A percentile compares a stretch with the other conserved stretches of the same genome.
phyloP scores from a whole-genome alignment of 2,329 filamentous ascomycete species.

The Fonsecaea pedrosoi region DNA sequence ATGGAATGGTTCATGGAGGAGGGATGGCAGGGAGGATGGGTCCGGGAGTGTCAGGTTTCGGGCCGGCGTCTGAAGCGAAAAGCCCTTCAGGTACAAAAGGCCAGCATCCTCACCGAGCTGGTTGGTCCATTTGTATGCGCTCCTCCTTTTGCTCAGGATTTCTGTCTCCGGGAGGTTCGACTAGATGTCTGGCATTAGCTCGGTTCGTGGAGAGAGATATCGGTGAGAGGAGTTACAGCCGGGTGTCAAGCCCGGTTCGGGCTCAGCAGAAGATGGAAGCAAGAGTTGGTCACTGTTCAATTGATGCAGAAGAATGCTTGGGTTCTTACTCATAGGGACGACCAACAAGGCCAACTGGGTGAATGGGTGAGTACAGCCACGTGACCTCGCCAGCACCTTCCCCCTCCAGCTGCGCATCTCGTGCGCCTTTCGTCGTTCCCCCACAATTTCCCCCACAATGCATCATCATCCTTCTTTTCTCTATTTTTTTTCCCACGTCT shows the following conservation, averaged over 20 bases:
- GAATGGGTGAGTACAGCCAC: background rate
- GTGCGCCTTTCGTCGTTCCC: background rate
- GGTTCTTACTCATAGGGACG: too few species aligned
- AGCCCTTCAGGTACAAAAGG: background rate
- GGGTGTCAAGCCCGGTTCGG: background rate
- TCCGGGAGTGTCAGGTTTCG: background rate
- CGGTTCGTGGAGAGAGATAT: background rate
- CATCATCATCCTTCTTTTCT: background rate
- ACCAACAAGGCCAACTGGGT: background rate
- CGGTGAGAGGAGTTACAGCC: background rate
- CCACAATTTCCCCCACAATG: conserved; percentile 2
- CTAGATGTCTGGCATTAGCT: background rate
- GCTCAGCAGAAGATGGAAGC: background rate
- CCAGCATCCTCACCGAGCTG: background rate
- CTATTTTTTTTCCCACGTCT: background rate
- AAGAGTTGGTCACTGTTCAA: background rate
- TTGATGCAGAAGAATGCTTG: too few species aligned
- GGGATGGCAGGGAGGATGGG: background rate
- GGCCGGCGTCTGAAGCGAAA: background rate
- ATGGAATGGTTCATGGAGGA: background rate
- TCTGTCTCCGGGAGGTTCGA: background rate
- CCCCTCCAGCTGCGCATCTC: background rate
- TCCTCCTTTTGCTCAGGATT: background rate
- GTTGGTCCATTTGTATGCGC: background rate
- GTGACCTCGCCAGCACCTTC: conserved; percentile 4